phyloP scores from a whole-genome alignment of 1,284 basidiomycete species.

The Heterobasidion annosum region DNA sequence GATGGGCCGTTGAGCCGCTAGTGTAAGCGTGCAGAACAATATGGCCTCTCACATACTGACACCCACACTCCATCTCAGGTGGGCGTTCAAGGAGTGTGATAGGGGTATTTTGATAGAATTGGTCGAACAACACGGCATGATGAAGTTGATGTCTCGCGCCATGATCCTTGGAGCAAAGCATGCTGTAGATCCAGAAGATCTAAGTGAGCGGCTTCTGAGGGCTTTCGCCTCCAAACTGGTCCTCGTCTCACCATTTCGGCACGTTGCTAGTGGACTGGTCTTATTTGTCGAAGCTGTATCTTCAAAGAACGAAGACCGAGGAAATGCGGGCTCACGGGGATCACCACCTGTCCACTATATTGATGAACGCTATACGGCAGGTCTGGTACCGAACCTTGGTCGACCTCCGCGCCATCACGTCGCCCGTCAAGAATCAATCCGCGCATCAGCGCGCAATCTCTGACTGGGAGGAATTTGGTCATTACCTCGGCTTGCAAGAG shows the following conservation, averaged over 20 bases:
- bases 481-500: neutral
- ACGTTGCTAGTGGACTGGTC: too few species aligned
- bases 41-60: neutral
- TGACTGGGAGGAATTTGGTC: neutral
- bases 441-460: neutral
- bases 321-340: too few species aligned
- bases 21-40: too few species aligned
- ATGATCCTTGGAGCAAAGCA: neutral
- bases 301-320: too few species aligned
- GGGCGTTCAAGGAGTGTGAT: neutral
- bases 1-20: too few species aligned
- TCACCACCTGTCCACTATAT: neutral
- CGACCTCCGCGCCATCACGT: neutral
- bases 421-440: neutral
- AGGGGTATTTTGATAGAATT: neutral
- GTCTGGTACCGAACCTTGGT: neutral
- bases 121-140: neutral
- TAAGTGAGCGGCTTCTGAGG: too few species aligned
- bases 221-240: too few species aligned
- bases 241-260: too few species aligned
- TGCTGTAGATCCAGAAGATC: too few species aligned
- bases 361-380: neutral
- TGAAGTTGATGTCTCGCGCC: neutral
- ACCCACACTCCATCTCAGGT: neutral
- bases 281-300: too few species aligned